Conservation (phyloP, 352 stramenopile species). For the Phytophthora hybrid region DNA sequence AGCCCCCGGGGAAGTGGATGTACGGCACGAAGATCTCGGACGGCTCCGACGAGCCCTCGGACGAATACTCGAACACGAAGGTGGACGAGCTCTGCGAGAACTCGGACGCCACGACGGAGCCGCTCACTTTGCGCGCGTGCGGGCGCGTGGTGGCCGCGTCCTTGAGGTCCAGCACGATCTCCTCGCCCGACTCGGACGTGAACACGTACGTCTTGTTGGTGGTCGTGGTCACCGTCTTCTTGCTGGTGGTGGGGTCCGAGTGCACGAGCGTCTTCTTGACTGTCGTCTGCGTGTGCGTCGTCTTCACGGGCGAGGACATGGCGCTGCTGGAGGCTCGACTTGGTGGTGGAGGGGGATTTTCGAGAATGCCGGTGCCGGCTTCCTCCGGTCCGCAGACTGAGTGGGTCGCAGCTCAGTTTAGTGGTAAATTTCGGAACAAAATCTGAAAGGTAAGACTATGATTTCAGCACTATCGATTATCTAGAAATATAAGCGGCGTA, state of each 20-base stretch:
- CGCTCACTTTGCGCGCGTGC: conserved; percentile 67
- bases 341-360: conserved; percentile 16
- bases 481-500: no score
- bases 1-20: conserved; percentile 41
- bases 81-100: conserved; percentile 57
- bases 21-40: conserved; percentile 51
- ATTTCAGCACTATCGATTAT: no score
- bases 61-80: conserved; percentile 71
- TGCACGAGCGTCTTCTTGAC: conserved; percentile 35
- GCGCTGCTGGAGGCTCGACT: not conserved
- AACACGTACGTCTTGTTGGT: conserved; percentile 38
- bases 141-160: conserved; percentile 49
- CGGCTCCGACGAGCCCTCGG: conserved; percentile 10
- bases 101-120: conserved; percentile 55
- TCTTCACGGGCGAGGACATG: conserved; percentile 36
- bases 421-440: no score
- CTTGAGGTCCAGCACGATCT: conserved; percentile 35
- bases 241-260: conserved; percentile 9
- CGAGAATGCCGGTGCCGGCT: conserved; percentile 19
- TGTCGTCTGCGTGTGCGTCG: conserved; percentile 30
- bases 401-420: no score
- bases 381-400: not conserved
- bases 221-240: conserved; percentile 32
- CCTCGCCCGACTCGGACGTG: conserved; percentile 33
- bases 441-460: no score